phyloP scores from a whole-genome alignment of 2,329 filamentous ascomycete genomes.

The Alternaria sp. region DNA sequence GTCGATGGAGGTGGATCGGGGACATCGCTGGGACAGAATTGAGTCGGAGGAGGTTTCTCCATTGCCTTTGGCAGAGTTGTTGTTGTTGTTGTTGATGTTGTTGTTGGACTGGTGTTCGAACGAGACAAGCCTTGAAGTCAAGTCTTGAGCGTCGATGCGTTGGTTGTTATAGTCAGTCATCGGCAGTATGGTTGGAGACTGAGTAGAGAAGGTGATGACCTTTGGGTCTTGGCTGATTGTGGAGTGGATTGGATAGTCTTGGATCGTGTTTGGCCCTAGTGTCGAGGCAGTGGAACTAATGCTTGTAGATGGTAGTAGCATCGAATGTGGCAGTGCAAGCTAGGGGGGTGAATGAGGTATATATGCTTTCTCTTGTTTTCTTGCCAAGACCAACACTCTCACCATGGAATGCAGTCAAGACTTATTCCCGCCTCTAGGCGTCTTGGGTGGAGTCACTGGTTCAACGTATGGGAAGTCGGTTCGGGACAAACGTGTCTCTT shows the following conservation, averaged over 20 bases:
- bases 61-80: conserved; percentile 15
- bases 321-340: conserved; percentile 13
- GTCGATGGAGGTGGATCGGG: conserved; percentile 43
- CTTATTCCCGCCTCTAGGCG: conserved; percentile 26
- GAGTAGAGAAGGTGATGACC: conserved; percentile 13
- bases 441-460: conserved; percentile 23
- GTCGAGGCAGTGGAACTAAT: conserved; percentile 9
- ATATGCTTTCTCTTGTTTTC: conserved; percentile 16
- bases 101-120: conserved; percentile 17
- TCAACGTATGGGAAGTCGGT: conserved; percentile 4
- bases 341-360: conserved; percentile 15
- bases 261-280: conserved; percentile 1
- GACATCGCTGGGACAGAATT: conserved; percentile 27
- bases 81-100: neutral
- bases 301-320: neutral
- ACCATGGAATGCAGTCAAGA: conserved; percentile 14
- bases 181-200: conserved; percentile 26
- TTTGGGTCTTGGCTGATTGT: conserved; percentile 11
- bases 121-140: conserved; percentile 32
- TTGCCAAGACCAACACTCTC: conserved; percentile 20
- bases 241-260: neutral
- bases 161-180: conserved; percentile 43
- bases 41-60: conserved; percentile 28
- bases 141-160: conserved; percentile 36
- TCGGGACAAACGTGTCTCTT: conserved; percentile 3